A percentile compares a stretch with the other conserved stretches of the same genome.
Conservation (phyloP, 1,284 basidiomycete species). For the Pascua guehoae region DNA sequence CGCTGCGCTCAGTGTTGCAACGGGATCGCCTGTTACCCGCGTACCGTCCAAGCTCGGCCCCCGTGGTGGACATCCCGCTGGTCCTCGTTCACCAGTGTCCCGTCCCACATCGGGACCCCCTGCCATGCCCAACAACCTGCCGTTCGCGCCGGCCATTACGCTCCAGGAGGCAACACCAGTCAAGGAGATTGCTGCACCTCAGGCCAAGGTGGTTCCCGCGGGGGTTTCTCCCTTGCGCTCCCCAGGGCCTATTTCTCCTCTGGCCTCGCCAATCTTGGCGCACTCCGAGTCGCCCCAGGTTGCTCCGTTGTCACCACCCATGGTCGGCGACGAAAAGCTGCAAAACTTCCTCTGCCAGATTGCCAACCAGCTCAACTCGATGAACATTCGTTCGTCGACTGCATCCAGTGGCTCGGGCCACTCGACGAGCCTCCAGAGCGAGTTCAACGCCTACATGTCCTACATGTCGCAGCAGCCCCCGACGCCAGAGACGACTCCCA, state of each 20-base stretch:
- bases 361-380: conserved; percentile 56
- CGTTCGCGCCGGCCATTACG: conserved; percentile 43
- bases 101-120: conserved; percentile 15
- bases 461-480: conserved; percentile 27
- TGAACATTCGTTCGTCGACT: conserved; percentile 51
- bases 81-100: conserved; percentile 33
- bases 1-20: conserved; percentile 17
- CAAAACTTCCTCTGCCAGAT: conserved; percentile 59
- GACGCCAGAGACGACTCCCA: conserved; percentile 8
- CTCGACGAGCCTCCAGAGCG: conserved; percentile 36
- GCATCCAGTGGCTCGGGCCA: conserved; percentile 46
- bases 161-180: conserved; percentile 52
- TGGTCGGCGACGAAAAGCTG: conserved; percentile 53
- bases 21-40: conserved; percentile 21
- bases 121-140: conserved; percentile 14
- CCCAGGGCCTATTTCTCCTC: conserved; percentile 10
- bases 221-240: not conserved
- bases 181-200: conserved; percentile 26
- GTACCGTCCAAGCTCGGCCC: conserved; percentile 25
- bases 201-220: not conserved
- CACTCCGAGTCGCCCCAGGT: not conserved
- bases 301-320: conserved; percentile 45
- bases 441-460: conserved; percentile 39
- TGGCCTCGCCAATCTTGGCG: not conserved
- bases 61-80: conserved; percentile 27